phyloP scores from a whole-genome alignment of 805 yeast species.

The Komagataella populi region DNA sequence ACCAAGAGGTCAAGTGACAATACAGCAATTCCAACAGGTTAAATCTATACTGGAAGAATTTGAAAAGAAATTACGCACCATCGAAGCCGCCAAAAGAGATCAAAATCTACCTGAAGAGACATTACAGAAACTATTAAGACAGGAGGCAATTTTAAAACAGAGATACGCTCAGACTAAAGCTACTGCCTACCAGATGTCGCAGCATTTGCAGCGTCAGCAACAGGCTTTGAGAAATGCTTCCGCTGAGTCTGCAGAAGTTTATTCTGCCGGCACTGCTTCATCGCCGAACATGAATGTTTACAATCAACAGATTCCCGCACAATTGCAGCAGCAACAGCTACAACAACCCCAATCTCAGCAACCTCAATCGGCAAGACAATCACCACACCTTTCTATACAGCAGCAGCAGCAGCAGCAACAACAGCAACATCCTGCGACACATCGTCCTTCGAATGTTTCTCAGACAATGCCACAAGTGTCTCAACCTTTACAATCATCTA shows the following conservation, averaged over 20 bases:
- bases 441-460: neutral
- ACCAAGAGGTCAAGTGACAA: slow-evolving; percentile 5
- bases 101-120: slow-evolving; percentile 31
- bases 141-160: slow-evolving; percentile 31
- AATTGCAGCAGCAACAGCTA: slow-evolving; percentile 4
- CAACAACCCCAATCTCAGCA: slow-evolving; percentile 6
- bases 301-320: slow-evolving; percentile 1
- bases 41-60: slow-evolving; percentile 33
- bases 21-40: slow-evolving; percentile 27
- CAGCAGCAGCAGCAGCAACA: slow-evolving; percentile 6
- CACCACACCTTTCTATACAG: slow-evolving; percentile 1
- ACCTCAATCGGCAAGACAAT: slow-evolving; percentile 6
- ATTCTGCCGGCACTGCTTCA: slow-evolving; percentile 5
- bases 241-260: slow-evolving; percentile 6
- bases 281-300: slow-evolving; percentile 5
- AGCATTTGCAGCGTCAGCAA: slow-evolving; percentile 17
- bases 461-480: neutral
- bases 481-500: neutral
- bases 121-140: slow-evolving; percentile 27
- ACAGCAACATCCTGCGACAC: slow-evolving; percentile 7
- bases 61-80: slow-evolving; percentile 32
- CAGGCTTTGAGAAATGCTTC: slow-evolving; percentile 1
- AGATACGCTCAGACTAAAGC: slow-evolving; percentile 36
- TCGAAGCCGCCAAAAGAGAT: slow-evolving; percentile 32
- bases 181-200: slow-evolving; percentile 32